Conservation (phyloP, 2,329 filamentous ascomycete genomes). For the Phaeosphaeria sp. region DNA sequence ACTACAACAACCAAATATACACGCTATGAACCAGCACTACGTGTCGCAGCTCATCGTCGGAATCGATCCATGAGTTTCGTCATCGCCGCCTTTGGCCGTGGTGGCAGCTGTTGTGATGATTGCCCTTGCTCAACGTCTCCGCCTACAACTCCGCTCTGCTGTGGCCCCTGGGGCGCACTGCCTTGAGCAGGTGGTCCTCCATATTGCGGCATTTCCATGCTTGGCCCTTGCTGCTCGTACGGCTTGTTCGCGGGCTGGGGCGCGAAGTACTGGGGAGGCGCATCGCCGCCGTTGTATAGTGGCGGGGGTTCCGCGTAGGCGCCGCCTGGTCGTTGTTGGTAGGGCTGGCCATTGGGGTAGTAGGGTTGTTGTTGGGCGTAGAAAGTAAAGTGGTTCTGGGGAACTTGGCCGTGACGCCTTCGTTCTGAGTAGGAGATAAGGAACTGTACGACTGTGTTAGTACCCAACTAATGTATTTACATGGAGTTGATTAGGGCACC, state of each 20-base stretch:
- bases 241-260: conserved; percentile 41
- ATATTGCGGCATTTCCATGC: conserved; percentile 39
- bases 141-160: conserved; percentile 41
- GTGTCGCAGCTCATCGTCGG: background rate
- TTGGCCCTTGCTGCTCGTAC: conserved; percentile 30
- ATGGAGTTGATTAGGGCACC: conserved; percentile 9
- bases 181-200: conserved; percentile 6
- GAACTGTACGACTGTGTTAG: conserved; percentile 38
- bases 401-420: conserved; percentile 38
- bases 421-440: conserved; percentile 51
- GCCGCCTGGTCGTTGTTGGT: conserved; percentile 33
- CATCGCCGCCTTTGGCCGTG: conserved; percentile 40
- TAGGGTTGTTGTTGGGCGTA: conserved; percentile 42
- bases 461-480: background rate
- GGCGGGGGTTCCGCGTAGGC: conserved; percentile 43
- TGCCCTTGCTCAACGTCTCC: conserved; percentile 25
- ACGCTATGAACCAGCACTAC: background rate
- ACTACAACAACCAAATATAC: background rate
- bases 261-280: conserved; percentile 44
- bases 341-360: conserved; percentile 8
- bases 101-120: conserved; percentile 35
- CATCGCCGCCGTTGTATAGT: conserved; percentile 41
- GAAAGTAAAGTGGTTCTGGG: conserved; percentile 49
- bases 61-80: background rate
- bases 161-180: conserved; percentile 18